Conservation (phyloP, 768 basidiomycete species). For the Phylloporus sp. region DNA sequence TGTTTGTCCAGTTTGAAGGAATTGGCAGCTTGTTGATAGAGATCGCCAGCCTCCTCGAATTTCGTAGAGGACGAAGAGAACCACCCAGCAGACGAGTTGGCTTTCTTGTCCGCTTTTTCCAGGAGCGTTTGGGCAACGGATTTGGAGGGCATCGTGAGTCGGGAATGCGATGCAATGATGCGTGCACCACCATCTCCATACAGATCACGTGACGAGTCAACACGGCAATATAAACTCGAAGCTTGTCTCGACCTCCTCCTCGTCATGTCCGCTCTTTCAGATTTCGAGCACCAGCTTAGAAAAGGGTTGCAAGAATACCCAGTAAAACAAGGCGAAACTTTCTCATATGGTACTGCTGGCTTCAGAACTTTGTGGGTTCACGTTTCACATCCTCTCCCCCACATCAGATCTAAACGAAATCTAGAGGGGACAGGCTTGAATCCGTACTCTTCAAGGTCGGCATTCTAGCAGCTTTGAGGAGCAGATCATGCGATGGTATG, state of each 20-base stretch:
- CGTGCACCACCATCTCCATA: not conserved
- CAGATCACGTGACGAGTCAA: constrained; percentile 16
- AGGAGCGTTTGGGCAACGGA: constrained; percentile 71
- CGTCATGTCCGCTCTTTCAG: constrained; percentile 33
- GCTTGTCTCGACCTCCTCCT: not conserved
- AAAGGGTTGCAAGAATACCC: constrained; percentile 56
- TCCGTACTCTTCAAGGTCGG: constrained; percentile 94
- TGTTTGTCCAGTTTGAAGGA: constrained; percentile 87
- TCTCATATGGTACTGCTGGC: constrained; percentile 91
- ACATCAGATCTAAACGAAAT: constrained; percentile 8
- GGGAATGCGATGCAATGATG: not conserved
- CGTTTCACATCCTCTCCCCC: constrained; percentile 2
- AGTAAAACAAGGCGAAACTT: constrained; percentile 64
- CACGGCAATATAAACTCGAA: too few relatives aligned
- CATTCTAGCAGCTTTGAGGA: constrained; percentile 82
- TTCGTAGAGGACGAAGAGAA: constrained; percentile 80
- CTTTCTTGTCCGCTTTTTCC: constrained; percentile 92
- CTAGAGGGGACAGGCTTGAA: constrained; percentile 67
- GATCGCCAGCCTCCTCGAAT: constrained; percentile 93
- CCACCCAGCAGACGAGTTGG: constrained; percentile 78
- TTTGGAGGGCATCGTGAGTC: constrained; percentile 60
- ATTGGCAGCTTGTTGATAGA: constrained; percentile 93
- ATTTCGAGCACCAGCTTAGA: constrained; percentile 40
- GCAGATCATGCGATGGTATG: constrained; percentile 86
- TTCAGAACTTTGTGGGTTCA: constrained; percentile 80